Percentiles rank a stretch among this genome's conserved stretches.
Conservation (phyloP, 768 basidiomycete genomes). For the Suillus decipiens region DNA sequence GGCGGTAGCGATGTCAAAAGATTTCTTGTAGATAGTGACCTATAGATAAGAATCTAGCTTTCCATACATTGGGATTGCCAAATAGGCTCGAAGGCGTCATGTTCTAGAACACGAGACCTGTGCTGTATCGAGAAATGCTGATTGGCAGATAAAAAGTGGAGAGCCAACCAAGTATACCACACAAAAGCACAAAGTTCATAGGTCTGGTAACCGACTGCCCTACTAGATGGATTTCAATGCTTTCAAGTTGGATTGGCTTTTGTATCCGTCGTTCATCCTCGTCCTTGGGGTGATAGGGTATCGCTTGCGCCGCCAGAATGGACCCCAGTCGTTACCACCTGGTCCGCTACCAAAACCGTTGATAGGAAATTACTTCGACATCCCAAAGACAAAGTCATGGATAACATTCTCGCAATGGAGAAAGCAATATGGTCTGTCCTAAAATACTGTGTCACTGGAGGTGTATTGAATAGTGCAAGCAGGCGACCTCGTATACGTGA, state of each 20-base stretch:
- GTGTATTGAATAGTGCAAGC: not conserved
- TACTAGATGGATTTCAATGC: not conserved
- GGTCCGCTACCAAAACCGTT: slow-evolving; percentile 28
- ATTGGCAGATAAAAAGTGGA: slow-evolving; percentile 6
- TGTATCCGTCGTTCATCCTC: not conserved
- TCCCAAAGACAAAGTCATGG: slow-evolving; percentile 25
- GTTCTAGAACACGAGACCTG: not conserved
- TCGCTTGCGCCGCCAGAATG: not conserved
- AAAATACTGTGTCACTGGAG: not conserved
- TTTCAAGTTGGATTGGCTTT: not conserved
- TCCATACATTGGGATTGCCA: not conserved
- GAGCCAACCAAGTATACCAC: not conserved
- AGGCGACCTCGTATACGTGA: slow-evolving; percentile 22
- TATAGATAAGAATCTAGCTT: too few relatives aligned
- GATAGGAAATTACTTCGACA: slow-evolving; percentile 29
- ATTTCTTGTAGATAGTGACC: too few relatives aligned
- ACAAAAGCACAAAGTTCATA: not conserved
- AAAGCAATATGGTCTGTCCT: slow-evolving; percentile 15
- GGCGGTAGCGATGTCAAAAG: too few relatives aligned
- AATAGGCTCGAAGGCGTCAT: not conserved
- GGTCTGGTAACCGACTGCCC: not conserved
- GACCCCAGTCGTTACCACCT: slow-evolving; percentile 25
- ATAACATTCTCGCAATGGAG: slow-evolving; percentile 25
- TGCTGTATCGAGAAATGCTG: not conserved
- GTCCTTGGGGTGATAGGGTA: not conserved